Conservation (phyloP, 306 rosid species). For the Rosa lucieae region DNA sequence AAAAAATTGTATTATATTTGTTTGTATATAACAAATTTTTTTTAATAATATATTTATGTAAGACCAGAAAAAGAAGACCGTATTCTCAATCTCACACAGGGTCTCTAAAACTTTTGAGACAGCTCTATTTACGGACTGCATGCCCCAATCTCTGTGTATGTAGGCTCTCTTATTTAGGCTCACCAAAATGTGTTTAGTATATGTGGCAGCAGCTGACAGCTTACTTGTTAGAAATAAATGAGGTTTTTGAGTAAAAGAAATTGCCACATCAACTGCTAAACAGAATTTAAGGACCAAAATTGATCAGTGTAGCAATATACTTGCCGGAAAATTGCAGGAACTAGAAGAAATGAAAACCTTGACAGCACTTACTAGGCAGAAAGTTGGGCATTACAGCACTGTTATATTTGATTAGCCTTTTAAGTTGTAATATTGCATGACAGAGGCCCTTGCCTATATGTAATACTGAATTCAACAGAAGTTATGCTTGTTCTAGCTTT, state of each 20-base stretch:
- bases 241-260: background rate
- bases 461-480: background rate
- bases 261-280: background rate
- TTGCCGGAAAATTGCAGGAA: background rate
- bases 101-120: no score
- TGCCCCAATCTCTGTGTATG: background rate
- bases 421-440: background rate
- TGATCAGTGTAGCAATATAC: background rate
- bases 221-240: background rate
- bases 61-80: no score
- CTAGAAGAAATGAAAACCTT: no score
- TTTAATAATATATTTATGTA: no score
- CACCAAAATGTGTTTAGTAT: background rate
- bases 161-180: background rate
- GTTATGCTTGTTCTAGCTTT: background rate
- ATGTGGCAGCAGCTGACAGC: background rate
- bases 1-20: no score
- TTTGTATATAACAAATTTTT: no score
- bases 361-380: no score
- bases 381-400: background rate
- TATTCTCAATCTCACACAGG: no score
- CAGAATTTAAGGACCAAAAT: background rate
- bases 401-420: background rate
- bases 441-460: background rate
- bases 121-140: background rate